Conservation (phyloP, 1,284 basidiomycete genomes). For the Ganoderma resinaceum region DNA sequence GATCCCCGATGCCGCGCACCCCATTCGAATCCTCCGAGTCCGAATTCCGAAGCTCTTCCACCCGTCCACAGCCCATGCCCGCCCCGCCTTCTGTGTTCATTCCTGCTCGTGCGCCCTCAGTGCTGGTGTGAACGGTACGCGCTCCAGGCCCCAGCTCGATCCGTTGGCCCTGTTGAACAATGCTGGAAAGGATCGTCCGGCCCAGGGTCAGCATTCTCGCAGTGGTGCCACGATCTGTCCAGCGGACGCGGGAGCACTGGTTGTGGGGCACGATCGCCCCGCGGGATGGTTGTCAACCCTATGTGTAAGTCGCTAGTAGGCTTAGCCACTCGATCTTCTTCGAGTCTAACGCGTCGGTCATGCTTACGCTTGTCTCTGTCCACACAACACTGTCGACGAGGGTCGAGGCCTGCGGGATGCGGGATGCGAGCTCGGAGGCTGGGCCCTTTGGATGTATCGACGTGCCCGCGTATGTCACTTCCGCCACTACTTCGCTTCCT, state of each 20-base stretch:
- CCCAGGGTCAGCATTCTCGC: background rate
- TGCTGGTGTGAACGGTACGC: background rate
- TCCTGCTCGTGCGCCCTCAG: background rate
- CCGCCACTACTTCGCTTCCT: conserved; percentile 1
- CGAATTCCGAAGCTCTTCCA: background rate
- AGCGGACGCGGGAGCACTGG: background rate
- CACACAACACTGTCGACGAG: background rate
- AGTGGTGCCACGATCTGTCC: background rate
- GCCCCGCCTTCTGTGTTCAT: conserved; percentile 1
- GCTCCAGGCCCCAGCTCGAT: background rate
- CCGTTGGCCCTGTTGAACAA: background rate
- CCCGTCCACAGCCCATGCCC: background rate
- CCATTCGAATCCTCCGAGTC: conserved; percentile 18
- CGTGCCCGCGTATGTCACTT: background rate
- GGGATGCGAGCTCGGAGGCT: background rate
- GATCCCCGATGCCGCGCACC: too few species aligned
- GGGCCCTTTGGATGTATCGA: background rate
- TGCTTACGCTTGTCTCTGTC: background rate
- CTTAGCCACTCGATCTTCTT: background rate
- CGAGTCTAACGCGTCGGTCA: background rate
- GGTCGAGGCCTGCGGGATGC: background rate
- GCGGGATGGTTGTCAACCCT: background rate
- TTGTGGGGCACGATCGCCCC: background rate
- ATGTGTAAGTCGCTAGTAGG: background rate
- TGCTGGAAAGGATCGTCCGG: background rate